Evolutionary conservation across 2,329 filamentous ascomycete species (phyloP).

Genomic region (Ilyonectria mors-panacis): DNA sequence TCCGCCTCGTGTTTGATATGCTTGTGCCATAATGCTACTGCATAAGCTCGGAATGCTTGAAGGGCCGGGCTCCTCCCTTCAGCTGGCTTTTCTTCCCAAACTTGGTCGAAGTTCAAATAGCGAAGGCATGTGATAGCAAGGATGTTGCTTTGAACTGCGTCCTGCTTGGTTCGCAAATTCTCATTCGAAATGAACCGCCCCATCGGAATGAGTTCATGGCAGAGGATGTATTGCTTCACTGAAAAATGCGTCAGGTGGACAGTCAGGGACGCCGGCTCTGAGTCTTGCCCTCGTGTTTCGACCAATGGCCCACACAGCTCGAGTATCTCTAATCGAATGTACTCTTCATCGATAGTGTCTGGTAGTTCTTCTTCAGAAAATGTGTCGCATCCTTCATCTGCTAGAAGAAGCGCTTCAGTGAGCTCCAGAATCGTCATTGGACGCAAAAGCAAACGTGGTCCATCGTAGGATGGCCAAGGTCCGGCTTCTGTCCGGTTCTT

Average conservation of each 20-base stretch:
- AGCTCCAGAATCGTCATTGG: conserved; percentile 49
- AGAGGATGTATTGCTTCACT: conserved; percentile 39
- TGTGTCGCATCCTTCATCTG: conserved; percentile 38
- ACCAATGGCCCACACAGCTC: conserved; percentile 50
- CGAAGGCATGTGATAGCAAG: conserved; percentile 4
- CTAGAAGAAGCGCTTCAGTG: conserved; percentile 46
- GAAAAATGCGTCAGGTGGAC: conserved; percentile 41
- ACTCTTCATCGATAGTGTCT: conserved; percentile 49
- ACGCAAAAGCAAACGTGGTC: conserved; percentile 47
- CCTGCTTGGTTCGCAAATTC: background rate
- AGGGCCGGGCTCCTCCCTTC: background rate
- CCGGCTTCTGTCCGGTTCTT: conserved; percentile 38
- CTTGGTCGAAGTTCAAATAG: conserved; percentile 1
- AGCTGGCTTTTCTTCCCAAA: background rate
- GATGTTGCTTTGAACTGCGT: background rate
- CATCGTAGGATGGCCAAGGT: conserved; percentile 51
- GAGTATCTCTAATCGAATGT: conserved; percentile 48
- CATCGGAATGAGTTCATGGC: conserved; percentile 14
- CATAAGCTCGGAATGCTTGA: background rate
- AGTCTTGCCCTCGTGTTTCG: conserved; percentile 37
- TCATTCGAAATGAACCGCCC: conserved; percentile 4
- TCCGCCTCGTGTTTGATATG: background rate
- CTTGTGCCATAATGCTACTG: background rate
- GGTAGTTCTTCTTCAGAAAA: conserved; percentile 43
- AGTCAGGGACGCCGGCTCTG: conserved; percentile 6